Base-by-base conservation (phyloP, 345 rosid genomes). In the Salix exigua region DNA sequence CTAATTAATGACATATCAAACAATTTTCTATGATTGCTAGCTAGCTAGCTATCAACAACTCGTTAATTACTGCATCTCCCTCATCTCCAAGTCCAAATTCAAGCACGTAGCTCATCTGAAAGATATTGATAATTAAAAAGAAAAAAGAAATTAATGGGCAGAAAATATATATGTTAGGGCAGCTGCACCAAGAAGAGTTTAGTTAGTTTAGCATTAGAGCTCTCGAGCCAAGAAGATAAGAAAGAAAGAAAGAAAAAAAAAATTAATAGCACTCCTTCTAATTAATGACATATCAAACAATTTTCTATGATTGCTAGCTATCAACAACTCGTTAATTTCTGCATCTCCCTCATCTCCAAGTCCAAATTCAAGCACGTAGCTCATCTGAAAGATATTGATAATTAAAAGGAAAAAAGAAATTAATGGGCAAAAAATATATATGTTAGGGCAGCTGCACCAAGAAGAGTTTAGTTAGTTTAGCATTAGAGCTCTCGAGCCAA, bases 151-250 rank as follows among this genome's bases (percentile, higher is more conserved):
- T 38, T 58, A 53, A 66, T 14, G 23, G 73, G 13, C 26, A 64
- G 67, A 40, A 40, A 53, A 21, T 4, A 35, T 6, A 44, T 8
- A 17, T 9, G 33, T 14, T 6, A 25, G 46, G 48, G 79, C 86
- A 79, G 85, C 84, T 80, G 37, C 72, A 83, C 77, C 89, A 82
- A 86, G 90, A 75, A 85, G 81, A 73, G 84, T 14, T 51, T 48
- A 72, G 55, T 77, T 81, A 80, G 68, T 61, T 73, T 64, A 80
- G 67, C 71, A 82, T 67, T 77, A 51, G 83, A 83, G 92, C 93
- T 82, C 93, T 76, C 77, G 83, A 92, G 94, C 91, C 94, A 86
- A 92, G 93, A 76, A 81, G 88, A 88, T 87, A 80, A 81, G 74
- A 79, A 80, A 80, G 74, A 79, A 12, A 77, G 33, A 73, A 48